Evolutionary conservation across 805 yeast species (phyloP), one percentile per base, ranked within the genome.

Genomic region (Metschnikowia chrysomelidarum): DNA sequence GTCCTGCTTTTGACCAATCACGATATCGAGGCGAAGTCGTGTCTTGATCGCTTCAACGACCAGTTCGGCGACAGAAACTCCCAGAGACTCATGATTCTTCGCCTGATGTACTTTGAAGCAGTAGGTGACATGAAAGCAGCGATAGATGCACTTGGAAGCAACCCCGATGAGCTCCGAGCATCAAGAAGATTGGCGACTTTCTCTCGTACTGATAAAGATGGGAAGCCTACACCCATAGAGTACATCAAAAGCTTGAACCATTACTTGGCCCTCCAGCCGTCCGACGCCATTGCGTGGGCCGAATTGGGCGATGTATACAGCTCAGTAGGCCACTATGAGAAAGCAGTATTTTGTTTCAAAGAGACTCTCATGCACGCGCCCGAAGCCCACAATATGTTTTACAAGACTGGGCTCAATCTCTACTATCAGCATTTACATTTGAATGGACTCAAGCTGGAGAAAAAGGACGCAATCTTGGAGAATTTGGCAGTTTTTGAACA

Each of bases 231-330:
- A 16, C 32, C 25, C 19, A 40, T 43, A 29, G 64, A 59, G 34
- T 85, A 77, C 54, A 70, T 86, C 28, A 62, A 67, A 22, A 73
- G 71, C 34, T 66, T 89, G 47, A 62, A 66, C 8, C 71, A 66
- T 22, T 75, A 71, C 45, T 59, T 86, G 34, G 81, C 79, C 36
- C 60, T 71, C 32, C 78, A 75, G 47, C 96, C 97, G 1, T 56
- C 80, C 14, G 98, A 93, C 57, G 64, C 75, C 2, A 79, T 82
- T 44, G 64, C 83, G 2, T 87, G 95, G 95, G 69, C 78, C 30
- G 95, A 86, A 57, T 65, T 88, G 36, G 82, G 79, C 3, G 76
- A 77, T 23, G 64, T 73, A n/a, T 91, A 91, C 54, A 59, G 59
- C 16, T 55, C 63, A 10, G 42, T 71, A 7, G 88, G 88, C 1